These are phyloP conservation scores for Parascedosporium putredinis DNA, from an alignment of 2,329 filamentous ascomycete species.

Conservation along the genomic window DNA sequence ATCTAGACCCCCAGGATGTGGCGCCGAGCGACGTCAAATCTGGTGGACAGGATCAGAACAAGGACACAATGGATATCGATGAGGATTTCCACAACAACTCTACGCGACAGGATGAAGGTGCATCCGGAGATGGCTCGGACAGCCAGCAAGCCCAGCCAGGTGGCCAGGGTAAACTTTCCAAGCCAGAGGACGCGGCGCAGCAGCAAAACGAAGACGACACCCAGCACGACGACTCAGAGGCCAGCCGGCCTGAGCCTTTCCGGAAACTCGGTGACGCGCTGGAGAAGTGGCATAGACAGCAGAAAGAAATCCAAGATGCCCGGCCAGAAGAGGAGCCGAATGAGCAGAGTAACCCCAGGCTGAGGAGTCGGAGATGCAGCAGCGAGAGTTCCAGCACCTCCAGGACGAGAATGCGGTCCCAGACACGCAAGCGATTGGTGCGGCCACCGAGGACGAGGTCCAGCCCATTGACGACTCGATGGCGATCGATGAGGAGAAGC, in stretches of 20 bases:
- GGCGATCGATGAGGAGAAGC: conserved; percentile 65
- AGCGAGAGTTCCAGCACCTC: conserved; percentile 88
- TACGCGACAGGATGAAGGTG: conserved; percentile 55
- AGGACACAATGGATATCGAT: conserved; percentile 44
- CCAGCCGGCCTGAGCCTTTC: conserved; percentile 51
- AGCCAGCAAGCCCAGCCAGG: conserved; percentile 53
- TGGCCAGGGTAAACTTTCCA: conserved; percentile 48
- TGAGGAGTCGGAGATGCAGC: conserved; percentile 58
- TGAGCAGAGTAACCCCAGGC: conserved; percentile 24
- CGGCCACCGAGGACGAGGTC: conserved; percentile 77
- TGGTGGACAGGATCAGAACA: conserved; percentile 33
- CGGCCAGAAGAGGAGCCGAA: conserved; percentile 34
- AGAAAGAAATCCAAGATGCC: conserved; percentile 62
- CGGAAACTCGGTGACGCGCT: conserved; percentile 90
- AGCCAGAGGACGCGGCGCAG: conserved; percentile 32
- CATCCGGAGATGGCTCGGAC: conserved; percentile 53
- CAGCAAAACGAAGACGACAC: conserved; percentile 33
- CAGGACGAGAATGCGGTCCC: conserved; percentile 69
- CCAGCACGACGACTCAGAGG: conserved; percentile 30
- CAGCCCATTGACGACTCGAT: conserved; percentile 79
- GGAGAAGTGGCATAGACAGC: conserved; percentile 84
- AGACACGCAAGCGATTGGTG: conserved; percentile 87
- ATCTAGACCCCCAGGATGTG: conserved; percentile 50
- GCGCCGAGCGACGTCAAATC: conserved; percentile 54
- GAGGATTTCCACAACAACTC: conserved; percentile 49